These are phyloP conservation scores for Alternaria arborescens DNA, from an alignment of 2,329 filamentous ascomycete species.

Conservation along the genomic window DNA sequence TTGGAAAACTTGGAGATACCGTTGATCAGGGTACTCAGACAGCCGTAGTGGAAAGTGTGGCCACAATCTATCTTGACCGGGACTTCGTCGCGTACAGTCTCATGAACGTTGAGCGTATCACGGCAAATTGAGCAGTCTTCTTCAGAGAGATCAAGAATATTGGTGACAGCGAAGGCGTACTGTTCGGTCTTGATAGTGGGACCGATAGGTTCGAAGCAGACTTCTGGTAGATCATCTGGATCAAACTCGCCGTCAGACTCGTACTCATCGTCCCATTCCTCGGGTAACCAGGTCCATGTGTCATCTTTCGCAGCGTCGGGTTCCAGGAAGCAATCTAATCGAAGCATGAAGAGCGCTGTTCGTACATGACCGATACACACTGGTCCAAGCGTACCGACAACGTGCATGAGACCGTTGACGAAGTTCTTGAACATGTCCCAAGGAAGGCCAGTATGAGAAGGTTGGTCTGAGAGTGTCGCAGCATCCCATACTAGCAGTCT, in stretches of 20 bases:
- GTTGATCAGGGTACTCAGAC: neutral
- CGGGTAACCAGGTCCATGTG: neutral
- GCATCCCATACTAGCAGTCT: neutral
- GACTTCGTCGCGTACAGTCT: neutral
- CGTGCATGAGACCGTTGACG: neutral
- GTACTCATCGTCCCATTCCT: neutral
- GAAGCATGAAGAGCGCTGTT: neutral
- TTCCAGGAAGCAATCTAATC: neutral
- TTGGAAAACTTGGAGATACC: neutral
- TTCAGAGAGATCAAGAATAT: neutral
- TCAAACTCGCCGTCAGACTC: neutral
- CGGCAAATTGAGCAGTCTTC: neutral
- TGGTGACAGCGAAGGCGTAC: neutral
- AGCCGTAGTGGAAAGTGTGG: neutral
- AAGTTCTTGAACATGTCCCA: neutral
- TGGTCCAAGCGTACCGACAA: neutral
- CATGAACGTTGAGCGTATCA: neutral
- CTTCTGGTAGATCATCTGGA: neutral
- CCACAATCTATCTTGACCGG: neutral
- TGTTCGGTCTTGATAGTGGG: neutral
- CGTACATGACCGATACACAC: neutral
- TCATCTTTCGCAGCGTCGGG: neutral
- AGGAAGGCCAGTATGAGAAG: neutral
- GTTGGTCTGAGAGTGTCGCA: neutral
- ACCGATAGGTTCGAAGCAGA: neutral